Evolutionary conservation across 2,329 filamentous ascomycete genomes (phyloP), one percentile per base, ranked within the genome.

Genomic region (Colletotrichum sp.): DNA sequence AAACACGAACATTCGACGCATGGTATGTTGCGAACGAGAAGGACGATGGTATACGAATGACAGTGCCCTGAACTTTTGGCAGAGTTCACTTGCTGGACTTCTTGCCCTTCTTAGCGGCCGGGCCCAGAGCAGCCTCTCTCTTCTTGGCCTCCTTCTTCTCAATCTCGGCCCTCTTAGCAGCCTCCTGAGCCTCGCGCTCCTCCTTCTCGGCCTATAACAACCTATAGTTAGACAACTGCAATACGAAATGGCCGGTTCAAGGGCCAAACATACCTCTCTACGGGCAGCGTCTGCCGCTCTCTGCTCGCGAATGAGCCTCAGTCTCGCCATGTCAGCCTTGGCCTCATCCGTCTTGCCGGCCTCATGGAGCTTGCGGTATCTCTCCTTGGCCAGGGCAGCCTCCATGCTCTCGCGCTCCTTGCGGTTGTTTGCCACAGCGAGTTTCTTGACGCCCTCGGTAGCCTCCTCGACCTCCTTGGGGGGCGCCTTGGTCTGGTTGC

Each of bases 321-420:
- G 87, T 72, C 97, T 92, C 75, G 95, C 96, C 80, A 99, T 83
- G 86, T 99, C 97, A 7, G 95, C 93, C 84, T 95, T 94, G 64
- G 96, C 96, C 89, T 98, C 95, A 77, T 99, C 97, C 60, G 97
- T 99, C 92, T 99, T 99, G 81, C 96, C 96, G 82, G 96, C 94
- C 73, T 96, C 95, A 82, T 98, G 96, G 81, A 98, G 85, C 87
- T 98, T 98, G 89, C 95, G 92, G 83, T 98, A 98, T 79, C 93
- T 91, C 88, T 98, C 96, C 85, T 96, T 96, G 34, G 95, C 95
- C 83, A 96, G 94, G 78, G 94, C 93, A 2, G 96, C 96, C 87
- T 98, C 94, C 39, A 97, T 82, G 4, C 96, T 95, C 88, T 99
- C 90, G 81, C 91, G 84, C 87, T 93, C 89, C 84, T 90, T 86